Conservation (phyloP, 169 alveolate genomes). For the Cryptosporidium andersoni region DNA sequence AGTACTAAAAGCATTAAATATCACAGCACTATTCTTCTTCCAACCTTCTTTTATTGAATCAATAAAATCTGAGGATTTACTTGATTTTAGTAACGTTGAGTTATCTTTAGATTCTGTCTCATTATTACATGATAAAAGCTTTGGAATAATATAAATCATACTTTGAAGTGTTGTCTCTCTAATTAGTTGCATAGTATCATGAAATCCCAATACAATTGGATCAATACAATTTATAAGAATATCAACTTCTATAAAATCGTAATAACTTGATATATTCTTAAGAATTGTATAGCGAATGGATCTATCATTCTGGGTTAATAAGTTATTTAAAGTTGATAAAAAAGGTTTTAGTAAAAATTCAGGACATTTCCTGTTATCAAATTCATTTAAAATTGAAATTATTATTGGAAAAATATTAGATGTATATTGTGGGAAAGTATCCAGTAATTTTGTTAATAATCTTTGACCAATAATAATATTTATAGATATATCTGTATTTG, state of each 20-base stretch:
- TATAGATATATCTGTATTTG: constrained; percentile 10
- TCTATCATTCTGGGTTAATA: constrained; percentile 52
- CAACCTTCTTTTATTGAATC: constrained; percentile 61
- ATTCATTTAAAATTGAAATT: constrained; percentile 32
- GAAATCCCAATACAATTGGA: constrained; percentile 54
- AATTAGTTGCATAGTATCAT: constrained; percentile 39
- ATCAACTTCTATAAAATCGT: constrained; percentile 4
- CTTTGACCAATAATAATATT: constrained; percentile 42
- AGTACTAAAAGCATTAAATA: constrained; percentile 50
- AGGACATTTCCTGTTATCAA: constrained; percentile 10
- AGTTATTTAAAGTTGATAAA: constrained; percentile 1
- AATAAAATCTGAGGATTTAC: constrained; percentile 32
- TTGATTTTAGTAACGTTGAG: background rate
- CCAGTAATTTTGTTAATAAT: constrained; percentile 20
- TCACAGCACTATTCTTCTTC: constrained; percentile 64
- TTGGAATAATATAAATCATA: constrained; percentile 52
- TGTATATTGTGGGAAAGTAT: constrained; percentile 33
- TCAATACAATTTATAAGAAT: constrained; percentile 49
- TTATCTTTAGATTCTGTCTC: background rate
- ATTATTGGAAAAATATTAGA: constrained; percentile 47
- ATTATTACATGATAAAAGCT: constrained; percentile 22
- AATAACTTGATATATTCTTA: constrained; percentile 46
- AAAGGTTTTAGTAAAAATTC: constrained; percentile 30
- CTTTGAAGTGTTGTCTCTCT: constrained; percentile 70
- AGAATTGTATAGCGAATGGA: constrained; percentile 61